phyloP scores from a whole-genome alignment of 768 basidiomycete genomes.

The Gloeophyllum trabeum region DNA sequence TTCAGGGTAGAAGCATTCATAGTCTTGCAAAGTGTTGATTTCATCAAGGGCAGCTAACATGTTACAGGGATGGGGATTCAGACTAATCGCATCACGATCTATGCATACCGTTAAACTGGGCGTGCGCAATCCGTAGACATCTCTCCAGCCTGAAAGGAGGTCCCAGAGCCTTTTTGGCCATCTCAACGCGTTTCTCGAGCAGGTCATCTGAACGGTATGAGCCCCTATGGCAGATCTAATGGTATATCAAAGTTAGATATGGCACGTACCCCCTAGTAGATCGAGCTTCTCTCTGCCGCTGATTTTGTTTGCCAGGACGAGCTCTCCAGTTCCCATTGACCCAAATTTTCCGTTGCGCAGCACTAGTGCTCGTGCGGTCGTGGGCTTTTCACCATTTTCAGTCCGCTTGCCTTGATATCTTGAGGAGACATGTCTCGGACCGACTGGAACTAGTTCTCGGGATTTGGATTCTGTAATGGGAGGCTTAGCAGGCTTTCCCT shows the following conservation, averaged over 20 bases:
- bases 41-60: conserved; percentile 54
- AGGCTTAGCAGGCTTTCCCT: too few species aligned
- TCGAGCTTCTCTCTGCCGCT: conserved; percentile 75
- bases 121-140: conserved; percentile 58
- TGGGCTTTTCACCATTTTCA: conserved; percentile 41
- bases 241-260: conserved; percentile 1
- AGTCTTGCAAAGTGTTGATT: conserved; percentile 55
- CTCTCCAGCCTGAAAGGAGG: conserved; percentile 54
- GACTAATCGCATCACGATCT: conserved; percentile 2
- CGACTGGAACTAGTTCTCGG: conserved; percentile 39
- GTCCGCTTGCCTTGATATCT: conserved; percentile 28
- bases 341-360: conserved; percentile 70
- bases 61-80: neutral
- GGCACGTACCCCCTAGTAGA: conserved; percentile 60
- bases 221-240: conserved; percentile 4
- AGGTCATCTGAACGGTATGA: conserved; percentile 45
- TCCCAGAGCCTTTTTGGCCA: conserved; percentile 45
- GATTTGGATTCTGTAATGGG: conserved; percentile 12
- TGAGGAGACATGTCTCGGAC: conserved; percentile 37
- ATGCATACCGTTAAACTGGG: conserved; percentile 56
- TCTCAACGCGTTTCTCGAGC: conserved; percentile 21
- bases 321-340: conserved; percentile 57
- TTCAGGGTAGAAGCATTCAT: conserved; percentile 44
- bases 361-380: conserved; percentile 63
- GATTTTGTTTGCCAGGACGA: conserved; percentile 45